Percentiles rank a stretch among this genome's conserved stretches.
These are phyloP conservation scores for Apiospora hydei DNA, from an alignment of 2,329 filamentous ascomycete species.

Conservation along the genomic window DNA sequence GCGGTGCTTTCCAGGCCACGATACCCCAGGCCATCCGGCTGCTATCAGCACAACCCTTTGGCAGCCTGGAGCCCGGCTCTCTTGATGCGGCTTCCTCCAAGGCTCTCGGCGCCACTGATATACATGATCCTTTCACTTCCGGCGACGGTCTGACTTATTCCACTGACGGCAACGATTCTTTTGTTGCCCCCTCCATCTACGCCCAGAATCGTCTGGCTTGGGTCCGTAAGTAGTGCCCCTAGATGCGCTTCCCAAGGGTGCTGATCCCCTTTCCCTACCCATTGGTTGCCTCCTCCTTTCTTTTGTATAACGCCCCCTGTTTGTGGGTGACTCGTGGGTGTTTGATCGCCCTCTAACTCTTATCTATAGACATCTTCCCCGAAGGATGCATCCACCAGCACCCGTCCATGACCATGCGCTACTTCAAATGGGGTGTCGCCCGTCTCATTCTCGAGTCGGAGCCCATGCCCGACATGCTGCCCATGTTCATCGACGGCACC, in stretches of 20 bases:
- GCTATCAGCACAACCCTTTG: slow-evolving; percentile 68
- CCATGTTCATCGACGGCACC: slow-evolving; percentile 93
- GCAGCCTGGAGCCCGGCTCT: background rate
- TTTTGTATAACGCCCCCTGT: background rate
- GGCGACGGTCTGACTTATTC: slow-evolving; percentile 60
- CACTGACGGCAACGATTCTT: slow-evolving; percentile 71
- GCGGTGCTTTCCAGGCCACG: slow-evolving; percentile 89
- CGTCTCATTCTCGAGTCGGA: slow-evolving; percentile 90
- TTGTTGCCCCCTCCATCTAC: slow-evolving; percentile 76
- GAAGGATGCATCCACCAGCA: slow-evolving; percentile 95
- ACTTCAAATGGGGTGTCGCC: slow-evolving; percentile 98
- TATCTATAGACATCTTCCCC: slow-evolving; percentile 76
- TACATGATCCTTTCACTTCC: slow-evolving; percentile 61
- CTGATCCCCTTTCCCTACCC: background rate
- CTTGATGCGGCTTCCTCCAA: background rate
- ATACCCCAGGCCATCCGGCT: slow-evolving; percentile 86
- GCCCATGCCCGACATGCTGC: slow-evolving; percentile 85
- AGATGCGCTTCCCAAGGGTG: background rate
- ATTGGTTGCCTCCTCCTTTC: background rate
- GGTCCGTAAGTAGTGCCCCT: slow-evolving; percentile 60
- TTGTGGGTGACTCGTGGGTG: background rate
- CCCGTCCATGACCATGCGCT: slow-evolving; percentile 79
- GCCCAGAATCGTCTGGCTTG: slow-evolving; percentile 75
- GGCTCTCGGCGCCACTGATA: slow-evolving; percentile 29
- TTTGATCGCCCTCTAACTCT: background rate